Evolutionary conservation across 2,329 filamentous ascomycete genomes (phyloP).

Genomic region (Rhynchosporium graminicola): DNA sequence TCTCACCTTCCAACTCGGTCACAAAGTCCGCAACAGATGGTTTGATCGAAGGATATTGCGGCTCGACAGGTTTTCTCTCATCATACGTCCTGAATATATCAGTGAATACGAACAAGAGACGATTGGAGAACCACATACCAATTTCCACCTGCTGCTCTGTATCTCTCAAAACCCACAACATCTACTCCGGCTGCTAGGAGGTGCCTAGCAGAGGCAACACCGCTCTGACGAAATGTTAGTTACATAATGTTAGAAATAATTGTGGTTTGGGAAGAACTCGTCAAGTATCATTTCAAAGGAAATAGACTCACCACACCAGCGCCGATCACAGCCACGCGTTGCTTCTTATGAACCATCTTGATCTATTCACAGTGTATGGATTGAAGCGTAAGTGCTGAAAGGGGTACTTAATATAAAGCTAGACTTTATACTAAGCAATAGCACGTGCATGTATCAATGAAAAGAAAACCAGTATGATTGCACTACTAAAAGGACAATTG

Average conservation of each 20-base stretch:
- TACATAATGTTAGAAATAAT: not conserved
- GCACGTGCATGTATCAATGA: not conserved
- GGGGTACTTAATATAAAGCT: not conserved
- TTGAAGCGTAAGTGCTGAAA: too few species aligned
- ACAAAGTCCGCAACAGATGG: constrained; percentile 30
- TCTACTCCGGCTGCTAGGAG: constrained; percentile 48
- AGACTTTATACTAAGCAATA: not conserved
- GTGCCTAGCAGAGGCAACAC: constrained; percentile 50
- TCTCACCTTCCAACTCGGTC: constrained; percentile 14
- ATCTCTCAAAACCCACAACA: constrained; percentile 57
- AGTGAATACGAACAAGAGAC: not conserved
- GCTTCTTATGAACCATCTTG: constrained; percentile 7
- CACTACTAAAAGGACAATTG: not conserved
- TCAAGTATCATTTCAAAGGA: constrained; percentile 26
- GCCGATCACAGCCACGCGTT: constrained; percentile 49
- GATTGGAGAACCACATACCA: constrained; percentile 43
- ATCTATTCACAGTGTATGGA: too few species aligned
- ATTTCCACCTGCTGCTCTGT: constrained; percentile 53
- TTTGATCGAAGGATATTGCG: constrained; percentile 31
- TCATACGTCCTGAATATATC: constrained; percentile 31
- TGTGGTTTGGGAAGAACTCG: not conserved
- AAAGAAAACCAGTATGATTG: not conserved
- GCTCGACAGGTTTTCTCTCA: constrained; percentile 31
- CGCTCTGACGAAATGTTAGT: constrained; percentile 28
- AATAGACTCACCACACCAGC: constrained; percentile 45